Percentiles rank a stretch among this genome's conserved stretches.
phyloP scores from a whole-genome alignment of 768 basidiomycete genomes.

The Phaffia tasmanica region DNA sequence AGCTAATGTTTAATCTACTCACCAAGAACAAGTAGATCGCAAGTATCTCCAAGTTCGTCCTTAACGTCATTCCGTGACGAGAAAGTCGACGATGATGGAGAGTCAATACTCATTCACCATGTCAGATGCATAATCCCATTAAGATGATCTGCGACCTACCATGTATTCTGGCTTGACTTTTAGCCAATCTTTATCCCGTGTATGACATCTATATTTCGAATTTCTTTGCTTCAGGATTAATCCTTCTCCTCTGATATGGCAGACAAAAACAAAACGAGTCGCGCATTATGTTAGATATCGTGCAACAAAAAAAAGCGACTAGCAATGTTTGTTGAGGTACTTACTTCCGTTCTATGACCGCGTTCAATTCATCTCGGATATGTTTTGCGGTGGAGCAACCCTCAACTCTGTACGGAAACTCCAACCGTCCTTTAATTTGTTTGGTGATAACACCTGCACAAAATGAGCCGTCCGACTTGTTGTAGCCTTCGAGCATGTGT shows the following conservation, averaged over 20 bases:
- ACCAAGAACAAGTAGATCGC: slow-evolving; percentile 13
- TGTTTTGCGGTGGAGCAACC: slow-evolving; percentile 65
- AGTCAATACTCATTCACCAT: not conserved
- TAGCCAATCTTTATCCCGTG: slow-evolving; percentile 82
- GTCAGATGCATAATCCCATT: not conserved
- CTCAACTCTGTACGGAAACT: slow-evolving; percentile 59
- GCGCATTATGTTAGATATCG: too few relatives aligned
- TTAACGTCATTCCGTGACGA: not conserved
- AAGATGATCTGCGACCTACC: slow-evolving; percentile 40
- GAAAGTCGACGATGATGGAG: not conserved
- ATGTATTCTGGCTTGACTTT: slow-evolving; percentile 88
- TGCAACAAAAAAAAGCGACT: not conserved
- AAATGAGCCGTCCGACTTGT: slow-evolving; percentile 8
- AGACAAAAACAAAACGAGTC: not conserved
- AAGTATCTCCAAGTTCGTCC: slow-evolving; percentile 24
- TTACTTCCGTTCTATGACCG: slow-evolving; percentile 58
- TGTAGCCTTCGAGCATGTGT: slow-evolving; percentile 50
- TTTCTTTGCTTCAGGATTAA: slow-evolving; percentile 78
- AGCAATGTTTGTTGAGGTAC: slow-evolving; percentile 10
- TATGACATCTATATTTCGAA: slow-evolving; percentile 71
- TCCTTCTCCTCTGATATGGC: slow-evolving; percentile 63
- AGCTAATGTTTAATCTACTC: too few relatives aligned
- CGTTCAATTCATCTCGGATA: slow-evolving; percentile 65
- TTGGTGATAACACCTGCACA: slow-evolving; percentile 45
- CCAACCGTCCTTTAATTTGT: slow-evolving; percentile 64